Conservation (phyloP, 169 alveolate species). For the Cryptosporidium bovis region DNA sequence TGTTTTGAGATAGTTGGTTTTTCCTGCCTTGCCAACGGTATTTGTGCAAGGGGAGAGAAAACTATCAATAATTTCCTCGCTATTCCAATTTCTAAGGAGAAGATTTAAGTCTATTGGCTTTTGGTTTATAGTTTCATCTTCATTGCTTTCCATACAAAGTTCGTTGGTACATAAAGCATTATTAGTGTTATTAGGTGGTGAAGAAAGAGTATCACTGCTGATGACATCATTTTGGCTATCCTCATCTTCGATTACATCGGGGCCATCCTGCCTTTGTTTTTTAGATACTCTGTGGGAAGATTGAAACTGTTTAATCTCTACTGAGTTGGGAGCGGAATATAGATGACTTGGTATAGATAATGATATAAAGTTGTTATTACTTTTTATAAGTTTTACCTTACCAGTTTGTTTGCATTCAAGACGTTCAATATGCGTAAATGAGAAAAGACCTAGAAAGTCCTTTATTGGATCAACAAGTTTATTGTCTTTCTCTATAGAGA, state of each 20-base stretch:
- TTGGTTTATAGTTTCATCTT: not conserved
- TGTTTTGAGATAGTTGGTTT: slow-evolving; percentile 14
- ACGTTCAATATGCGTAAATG: slow-evolving; percentile 24
- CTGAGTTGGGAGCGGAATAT: not conserved
- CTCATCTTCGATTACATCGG: not conserved
- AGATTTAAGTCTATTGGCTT: not conserved
- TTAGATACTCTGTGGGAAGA: not conserved
- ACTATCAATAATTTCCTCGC: slow-evolving; percentile 30
- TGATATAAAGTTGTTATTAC: slow-evolving; percentile 8
- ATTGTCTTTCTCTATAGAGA: not conserved
- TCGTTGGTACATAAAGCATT: not conserved
- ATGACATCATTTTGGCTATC: not conserved
- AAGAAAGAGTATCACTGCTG: not conserved
- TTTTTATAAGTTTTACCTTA: not conserved
- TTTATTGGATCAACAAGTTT: not conserved
- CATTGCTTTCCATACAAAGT: not conserved
- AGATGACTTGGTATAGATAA: slow-evolving; percentile 21
- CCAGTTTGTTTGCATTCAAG: slow-evolving; percentile 62
- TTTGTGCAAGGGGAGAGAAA: slow-evolving; percentile 41
- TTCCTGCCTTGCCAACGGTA: slow-evolving; percentile 26
- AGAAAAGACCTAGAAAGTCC: not conserved
- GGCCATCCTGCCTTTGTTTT: slow-evolving; percentile 27
- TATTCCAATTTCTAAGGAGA: slow-evolving; percentile 23
- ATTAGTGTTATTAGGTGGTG: not conserved
- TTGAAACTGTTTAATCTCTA: slow-evolving; percentile 1